Conservation (phyloP, 805 yeast genomes). For the Barnettozyma pratensis region DNA sequence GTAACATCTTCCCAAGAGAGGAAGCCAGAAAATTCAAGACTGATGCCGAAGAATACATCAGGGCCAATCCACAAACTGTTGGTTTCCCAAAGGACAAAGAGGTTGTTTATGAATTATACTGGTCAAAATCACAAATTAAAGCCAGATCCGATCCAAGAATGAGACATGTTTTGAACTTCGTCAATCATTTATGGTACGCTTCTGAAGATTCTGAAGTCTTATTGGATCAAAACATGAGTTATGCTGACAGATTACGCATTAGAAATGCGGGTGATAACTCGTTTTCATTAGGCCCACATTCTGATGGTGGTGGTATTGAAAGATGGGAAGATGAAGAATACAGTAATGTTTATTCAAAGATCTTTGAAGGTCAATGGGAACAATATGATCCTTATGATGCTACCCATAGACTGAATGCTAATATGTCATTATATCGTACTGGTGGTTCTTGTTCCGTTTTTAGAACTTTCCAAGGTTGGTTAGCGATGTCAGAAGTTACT, state of each 20-base stretch:
- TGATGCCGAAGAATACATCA: slow-evolving; percentile 23
- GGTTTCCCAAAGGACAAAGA: slow-evolving; percentile 25
- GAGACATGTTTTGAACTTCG: slow-evolving; percentile 23
- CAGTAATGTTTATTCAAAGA: slow-evolving; percentile 30
- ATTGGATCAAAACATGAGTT: slow-evolving; percentile 29
- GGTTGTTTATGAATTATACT: slow-evolving; percentile 30
- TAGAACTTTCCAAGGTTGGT: slow-evolving; percentile 42
- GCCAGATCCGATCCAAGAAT: slow-evolving; percentile 36
- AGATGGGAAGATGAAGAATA: slow-evolving; percentile 41
- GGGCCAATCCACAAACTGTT: slow-evolving; percentile 26
- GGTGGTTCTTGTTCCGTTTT: slow-evolving; percentile 29
- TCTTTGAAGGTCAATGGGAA: slow-evolving; percentile 39
- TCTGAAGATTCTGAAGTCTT: slow-evolving; percentile 27
- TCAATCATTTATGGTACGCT: slow-evolving; percentile 27
- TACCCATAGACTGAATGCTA: slow-evolving; percentile 30
- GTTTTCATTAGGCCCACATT: slow-evolving; percentile 32
- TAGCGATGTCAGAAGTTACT: slow-evolving; percentile 31
- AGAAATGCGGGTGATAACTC: slow-evolving; percentile 33
- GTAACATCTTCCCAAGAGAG: slow-evolving; percentile 27
- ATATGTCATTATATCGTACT: slow-evolving; percentile 29
- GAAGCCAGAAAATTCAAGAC: slow-evolving; percentile 23
- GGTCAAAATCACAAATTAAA: slow-evolving; percentile 34
- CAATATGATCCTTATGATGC: slow-evolving; percentile 36
- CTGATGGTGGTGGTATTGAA: slow-evolving; percentile 40
- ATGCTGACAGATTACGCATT: slow-evolving; percentile 40